Conservation (phyloP, 805 yeast genomes). For the Starmerella stigmatis region DNA sequence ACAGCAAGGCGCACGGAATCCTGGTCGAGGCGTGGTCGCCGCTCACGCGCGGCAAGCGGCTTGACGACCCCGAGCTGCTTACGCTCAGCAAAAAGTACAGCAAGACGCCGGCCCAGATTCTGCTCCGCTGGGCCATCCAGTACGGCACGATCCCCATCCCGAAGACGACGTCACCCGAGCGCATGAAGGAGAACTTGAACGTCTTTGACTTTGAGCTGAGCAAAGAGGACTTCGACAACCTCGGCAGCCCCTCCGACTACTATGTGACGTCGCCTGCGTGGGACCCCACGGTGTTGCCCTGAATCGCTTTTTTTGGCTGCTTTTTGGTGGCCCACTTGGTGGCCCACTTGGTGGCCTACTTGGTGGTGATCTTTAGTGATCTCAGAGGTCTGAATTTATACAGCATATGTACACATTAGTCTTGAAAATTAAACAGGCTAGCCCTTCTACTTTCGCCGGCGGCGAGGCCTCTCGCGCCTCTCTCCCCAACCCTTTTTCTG, state of each 20-base stretch:
- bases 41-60: slow-evolving; percentile 53
- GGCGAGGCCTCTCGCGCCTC: neutral
- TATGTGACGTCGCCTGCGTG: slow-evolving; percentile 26
- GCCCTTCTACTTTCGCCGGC: neutral
- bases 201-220: slow-evolving; percentile 39
- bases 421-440: too few relatives aligned
- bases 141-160: slow-evolving; percentile 57
- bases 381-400: too few relatives aligned
- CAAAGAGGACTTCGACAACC: slow-evolving; percentile 25
- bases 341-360: too few relatives aligned
- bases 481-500: neutral
- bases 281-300: slow-evolving; percentile 27
- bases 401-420: too few relatives aligned
- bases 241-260: slow-evolving; percentile 27
- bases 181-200: slow-evolving; percentile 47
- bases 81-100: slow-evolving; percentile 34
- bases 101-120: slow-evolving; percentile 38
- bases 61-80: slow-evolving; percentile 29
- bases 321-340: too few relatives aligned
- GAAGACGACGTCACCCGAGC: slow-evolving; percentile 48
- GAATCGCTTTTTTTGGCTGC: too few relatives aligned
- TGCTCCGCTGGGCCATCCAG: slow-evolving; percentile 41
- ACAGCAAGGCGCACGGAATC: slow-evolving; percentile 45
- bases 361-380: too few relatives aligned
- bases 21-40: slow-evolving; percentile 71